A percentile compares a stretch with the other conserved stretches of the same genome.
Evolutionary conservation across 78 protist species (phyloP).

Genomic region (Dictyostelium capitatum): DNA sequence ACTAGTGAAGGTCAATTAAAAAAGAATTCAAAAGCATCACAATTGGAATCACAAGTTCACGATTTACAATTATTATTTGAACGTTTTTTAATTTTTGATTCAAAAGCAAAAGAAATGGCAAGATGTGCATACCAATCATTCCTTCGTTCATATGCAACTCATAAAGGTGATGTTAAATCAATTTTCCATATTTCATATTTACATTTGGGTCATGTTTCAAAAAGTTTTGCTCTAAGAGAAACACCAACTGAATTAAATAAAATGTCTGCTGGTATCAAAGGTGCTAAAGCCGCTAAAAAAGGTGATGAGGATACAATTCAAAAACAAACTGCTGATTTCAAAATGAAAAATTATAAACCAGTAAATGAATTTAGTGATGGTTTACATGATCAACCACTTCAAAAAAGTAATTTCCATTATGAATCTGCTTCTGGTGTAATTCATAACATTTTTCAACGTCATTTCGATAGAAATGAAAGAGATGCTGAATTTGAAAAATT

Average conservation of each 20-base stretch:
- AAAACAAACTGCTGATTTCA: slow-evolving; percentile 51
- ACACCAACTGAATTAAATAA: slow-evolving; percentile 81
- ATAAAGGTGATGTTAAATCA: slow-evolving; percentile 85
- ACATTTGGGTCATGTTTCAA: slow-evolving; percentile 89
- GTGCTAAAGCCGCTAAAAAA: slow-evolving; percentile 45
- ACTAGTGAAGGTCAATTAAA: slow-evolving; percentile 75
- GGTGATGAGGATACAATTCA: slow-evolving; percentile 36
- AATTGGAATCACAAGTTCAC: slow-evolving; percentile 89
- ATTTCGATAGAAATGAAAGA: neutral
- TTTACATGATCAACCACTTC: slow-evolving; percentile 4
- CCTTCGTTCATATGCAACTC: slow-evolving; percentile 93
- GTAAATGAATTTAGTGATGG: slow-evolving; percentile 75
- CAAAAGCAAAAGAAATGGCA: slow-evolving; percentile 46
- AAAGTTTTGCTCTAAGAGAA: slow-evolving; percentile 80
- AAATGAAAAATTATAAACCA: slow-evolving; percentile 65
- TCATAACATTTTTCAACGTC: slow-evolving; percentile 19
- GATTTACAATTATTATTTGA: slow-evolving; percentile 62
- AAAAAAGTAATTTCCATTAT: slow-evolving; percentile 8
- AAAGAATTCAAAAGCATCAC: slow-evolving; percentile 88
- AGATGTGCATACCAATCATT: slow-evolving; percentile 87
- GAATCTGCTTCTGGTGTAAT: neutral
- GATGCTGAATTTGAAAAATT: neutral
- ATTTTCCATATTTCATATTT: slow-evolving; percentile 39
- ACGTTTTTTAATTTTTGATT: slow-evolving; percentile 56
- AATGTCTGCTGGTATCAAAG: slow-evolving; percentile 57